Evolutionary conservation across 441 rosid genomes (phyloP).

Genomic region (Melastoma candidum): DNA sequence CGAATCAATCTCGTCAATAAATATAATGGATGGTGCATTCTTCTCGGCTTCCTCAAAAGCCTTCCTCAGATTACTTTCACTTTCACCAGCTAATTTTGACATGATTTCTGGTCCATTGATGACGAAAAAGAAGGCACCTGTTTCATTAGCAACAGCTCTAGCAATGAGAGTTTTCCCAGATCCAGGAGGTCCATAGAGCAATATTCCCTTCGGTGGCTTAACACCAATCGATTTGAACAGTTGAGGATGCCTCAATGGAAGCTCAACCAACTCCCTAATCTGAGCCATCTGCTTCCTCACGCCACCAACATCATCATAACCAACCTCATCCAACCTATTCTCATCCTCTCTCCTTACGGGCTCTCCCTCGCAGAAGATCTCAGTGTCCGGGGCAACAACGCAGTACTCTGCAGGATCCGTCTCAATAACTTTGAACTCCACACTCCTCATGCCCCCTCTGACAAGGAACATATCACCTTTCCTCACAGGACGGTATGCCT

Average conservation of each 20-base stretch:
- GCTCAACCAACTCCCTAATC: conserved; percentile 14
- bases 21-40: conserved; percentile 10
- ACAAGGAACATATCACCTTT: conserved; percentile 14
- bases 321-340: conserved; percentile 13
- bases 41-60: conserved; percentile 15
- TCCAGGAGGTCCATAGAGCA: conserved; percentile 13
- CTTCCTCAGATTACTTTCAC: conserved; percentile 14
- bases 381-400: conserved; percentile 15
- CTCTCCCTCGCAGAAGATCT: conserved; percentile 16
- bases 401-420: conserved; percentile 14
- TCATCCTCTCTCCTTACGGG: conserved; percentile 12
- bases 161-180: conserved; percentile 11
- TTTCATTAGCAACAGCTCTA: conserved; percentile 11
- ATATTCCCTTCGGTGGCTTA: conserved; percentile 12
- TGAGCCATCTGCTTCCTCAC: conserved; percentile 16
- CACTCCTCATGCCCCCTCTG: conserved; percentile 16
- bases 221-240: conserved; percentile 13
- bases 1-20: conserved; percentile 14
- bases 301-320: conserved; percentile 17
- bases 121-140: conserved; percentile 10
- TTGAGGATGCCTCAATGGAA: conserved; percentile 13
- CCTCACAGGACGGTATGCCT: conserved; percentile 15
- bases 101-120: conserved; percentile 10
- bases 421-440: conserved; percentile 12
- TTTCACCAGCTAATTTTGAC: conserved; percentile 15